Conservation (phyloP, 352 stramenopile species). For the Pythium apleroticum region DNA sequence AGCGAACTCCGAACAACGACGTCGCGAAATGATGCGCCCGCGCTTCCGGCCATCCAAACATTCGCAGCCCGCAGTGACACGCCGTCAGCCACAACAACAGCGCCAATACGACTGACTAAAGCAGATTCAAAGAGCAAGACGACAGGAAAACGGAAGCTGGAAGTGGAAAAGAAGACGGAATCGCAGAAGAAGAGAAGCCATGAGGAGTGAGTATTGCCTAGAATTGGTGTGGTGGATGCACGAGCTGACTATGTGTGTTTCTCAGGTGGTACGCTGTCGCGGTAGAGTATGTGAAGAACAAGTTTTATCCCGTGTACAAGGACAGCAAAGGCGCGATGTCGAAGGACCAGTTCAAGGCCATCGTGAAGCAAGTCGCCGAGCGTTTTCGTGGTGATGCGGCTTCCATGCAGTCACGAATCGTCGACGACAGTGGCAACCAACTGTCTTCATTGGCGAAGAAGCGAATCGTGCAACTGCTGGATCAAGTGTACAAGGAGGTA, state of each 20-base stretch:
- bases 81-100: neutral
- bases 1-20: neutral
- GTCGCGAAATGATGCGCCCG: neutral
- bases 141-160: neutral
- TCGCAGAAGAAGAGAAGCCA: neutral
- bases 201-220: constrained; percentile 4
- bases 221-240: no score
- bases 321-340: constrained; percentile 53
- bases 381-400: constrained; percentile 60
- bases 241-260: neutral
- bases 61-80: constrained; percentile 4
- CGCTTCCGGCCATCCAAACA: constrained; percentile 15
- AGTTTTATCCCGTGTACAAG: constrained; percentile 82
- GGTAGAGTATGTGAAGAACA: constrained; percentile 79
- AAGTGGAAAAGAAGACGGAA: neutral
- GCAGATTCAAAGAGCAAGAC: constrained; percentile 11
- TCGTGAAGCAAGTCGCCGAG: constrained; percentile 68
- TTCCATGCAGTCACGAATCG: constrained; percentile 56
- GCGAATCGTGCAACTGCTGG: constrained; percentile 63
- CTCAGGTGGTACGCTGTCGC: constrained; percentile 47
- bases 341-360: constrained; percentile 76
- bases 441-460: constrained; percentile 62
- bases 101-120: neutral
- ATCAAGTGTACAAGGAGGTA: constrained; percentile 44
- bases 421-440: constrained; percentile 31